Conservation (phyloP, 768 basidiomycete species). For the Dentipellis fragilis region DNA sequence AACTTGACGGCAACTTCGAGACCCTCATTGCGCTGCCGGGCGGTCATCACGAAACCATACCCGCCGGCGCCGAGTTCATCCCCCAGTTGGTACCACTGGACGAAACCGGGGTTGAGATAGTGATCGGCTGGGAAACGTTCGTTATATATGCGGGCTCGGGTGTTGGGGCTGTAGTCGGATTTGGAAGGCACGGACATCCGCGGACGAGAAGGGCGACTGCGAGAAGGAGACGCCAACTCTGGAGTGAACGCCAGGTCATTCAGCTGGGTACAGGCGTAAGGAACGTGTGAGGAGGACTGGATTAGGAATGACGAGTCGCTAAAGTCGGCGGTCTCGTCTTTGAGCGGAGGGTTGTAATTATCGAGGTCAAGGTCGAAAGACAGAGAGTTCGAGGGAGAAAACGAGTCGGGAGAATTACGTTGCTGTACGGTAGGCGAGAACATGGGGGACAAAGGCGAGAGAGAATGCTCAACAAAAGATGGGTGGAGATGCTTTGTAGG, state of each 20-base stretch:
- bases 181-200: conserved; percentile 1
- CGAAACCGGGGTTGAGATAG: conserved; percentile 49
- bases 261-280: conserved; percentile 1
- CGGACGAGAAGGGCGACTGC: conserved; percentile 2
- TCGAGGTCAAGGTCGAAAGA: background rate
- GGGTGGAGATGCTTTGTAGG: conserved; percentile 9
- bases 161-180: conserved; percentile 6
- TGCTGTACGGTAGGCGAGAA: conserved; percentile 1
- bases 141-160: conserved; percentile 27
- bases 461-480: conserved; percentile 11
- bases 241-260: background rate
- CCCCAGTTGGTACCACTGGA: conserved; percentile 45
- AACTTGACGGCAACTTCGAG: conserved; percentile 91
- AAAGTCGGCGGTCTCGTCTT: background rate
- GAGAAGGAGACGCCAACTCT: background rate
- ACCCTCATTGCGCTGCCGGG: conserved; percentile 45
- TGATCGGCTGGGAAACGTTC: conserved; percentile 54
- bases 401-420: background rate
- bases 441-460: conserved; percentile 9
- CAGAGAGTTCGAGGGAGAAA: conserved; percentile 11
- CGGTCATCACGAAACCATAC: conserved; percentile 93
- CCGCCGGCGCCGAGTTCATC: conserved; percentile 86
- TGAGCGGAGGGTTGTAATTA: background rate
- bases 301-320: background rate
- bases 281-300: conserved; percentile 1